Base-by-base conservation (phyloP, 2,329 filamentous ascomycete species). In the Tolypocladium sp. region DNA sequence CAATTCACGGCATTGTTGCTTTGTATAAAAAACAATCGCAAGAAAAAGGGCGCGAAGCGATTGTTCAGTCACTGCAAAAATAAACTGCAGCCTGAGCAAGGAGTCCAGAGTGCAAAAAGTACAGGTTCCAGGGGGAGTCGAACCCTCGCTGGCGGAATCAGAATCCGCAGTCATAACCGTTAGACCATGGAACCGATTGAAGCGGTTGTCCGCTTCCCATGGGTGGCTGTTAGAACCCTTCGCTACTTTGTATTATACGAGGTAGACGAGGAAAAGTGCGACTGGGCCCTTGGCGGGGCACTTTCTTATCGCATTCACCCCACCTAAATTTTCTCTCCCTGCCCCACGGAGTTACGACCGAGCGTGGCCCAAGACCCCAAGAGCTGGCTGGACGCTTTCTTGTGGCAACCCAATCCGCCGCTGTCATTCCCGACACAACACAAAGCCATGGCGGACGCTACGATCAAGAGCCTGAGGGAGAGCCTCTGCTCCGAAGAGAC, bases 401-500 rank as follows among this genome's bases (percentile, higher is more conserved):
- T 22, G 49, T 53, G 20, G 49, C 49, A 53, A 7, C 49, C 12
- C 49, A 2, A 15, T 22, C 20, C n/a, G 20, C 15, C 27, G 49
- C 49, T 52, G 27, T 20, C 49, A 22, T 35, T n/a, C 17, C 51
- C 49, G 25, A 56, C 27, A 27, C 41, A 15, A 55, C 3, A 27
- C 12, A 42, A 22, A 44, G 46, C 27, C 35, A 71, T 69, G 66
- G 59, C 66, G 53, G 68, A 64, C 40, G 57, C 76, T 13, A 86
- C 84, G 53, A 81, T 91, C 65, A 68, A 78, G 59, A 77, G 81
- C 60, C 82, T 95, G 57, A 88, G 91, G 69, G 82, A 88, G 69
- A 89, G 88, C 61, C 85, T 99, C 61, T 87, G 83, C 67, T 88
- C 89, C 55, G 94, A 97, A 77, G 77, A 82, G 17, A 88, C 90